Evolutionary conservation across 108 stramenopile species (phyloP).

Genomic region (Cyclotella cryptica): DNA sequence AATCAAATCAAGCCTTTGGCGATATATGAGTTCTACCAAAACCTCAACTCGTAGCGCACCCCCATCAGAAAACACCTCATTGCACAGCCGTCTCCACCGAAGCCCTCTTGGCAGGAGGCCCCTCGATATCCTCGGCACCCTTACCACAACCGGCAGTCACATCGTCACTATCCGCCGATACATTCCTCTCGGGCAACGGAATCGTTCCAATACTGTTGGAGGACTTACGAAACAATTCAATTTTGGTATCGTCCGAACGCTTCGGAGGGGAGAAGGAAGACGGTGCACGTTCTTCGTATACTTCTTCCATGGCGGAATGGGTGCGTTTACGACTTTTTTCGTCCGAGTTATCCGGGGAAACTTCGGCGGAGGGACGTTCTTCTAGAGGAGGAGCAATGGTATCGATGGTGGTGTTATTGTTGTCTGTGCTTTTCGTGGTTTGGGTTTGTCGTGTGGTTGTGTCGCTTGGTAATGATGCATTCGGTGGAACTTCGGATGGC

Average conservation of each 20-base stretch:
- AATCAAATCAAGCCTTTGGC: too few relatives aligned
- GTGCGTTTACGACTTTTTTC: conserved; percentile 12
- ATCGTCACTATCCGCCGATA: conserved; percentile 33
- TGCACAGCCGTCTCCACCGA: conserved; percentile 5
- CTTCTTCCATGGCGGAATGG: conserved; percentile 17
- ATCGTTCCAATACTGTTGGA: not conserved
- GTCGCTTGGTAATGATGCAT: not conserved
- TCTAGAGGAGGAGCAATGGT: not conserved
- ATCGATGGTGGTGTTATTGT: not conserved
- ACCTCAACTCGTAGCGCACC: too few relatives aligned
- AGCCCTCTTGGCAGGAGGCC: not conserved
- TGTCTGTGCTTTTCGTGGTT: too few relatives aligned
- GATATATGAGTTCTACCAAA: too few relatives aligned
- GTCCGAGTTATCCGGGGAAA: conserved; percentile 20
- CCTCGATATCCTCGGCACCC: not conserved
- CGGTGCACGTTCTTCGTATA: not conserved
- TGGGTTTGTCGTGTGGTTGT: not conserved
- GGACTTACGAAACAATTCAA: conserved; percentile 16
- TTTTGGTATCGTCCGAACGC: conserved; percentile 2
- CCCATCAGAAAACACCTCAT: not conserved
- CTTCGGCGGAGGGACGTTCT: conserved; percentile 23
- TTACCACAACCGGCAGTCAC: not conserved
- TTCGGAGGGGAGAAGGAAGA: not conserved
- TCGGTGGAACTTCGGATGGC: too few relatives aligned
- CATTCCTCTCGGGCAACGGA: conserved; percentile 20